phyloP scores from a whole-genome alignment of 1,284 basidiomycete species.

The Abortiporus biennis region DNA sequence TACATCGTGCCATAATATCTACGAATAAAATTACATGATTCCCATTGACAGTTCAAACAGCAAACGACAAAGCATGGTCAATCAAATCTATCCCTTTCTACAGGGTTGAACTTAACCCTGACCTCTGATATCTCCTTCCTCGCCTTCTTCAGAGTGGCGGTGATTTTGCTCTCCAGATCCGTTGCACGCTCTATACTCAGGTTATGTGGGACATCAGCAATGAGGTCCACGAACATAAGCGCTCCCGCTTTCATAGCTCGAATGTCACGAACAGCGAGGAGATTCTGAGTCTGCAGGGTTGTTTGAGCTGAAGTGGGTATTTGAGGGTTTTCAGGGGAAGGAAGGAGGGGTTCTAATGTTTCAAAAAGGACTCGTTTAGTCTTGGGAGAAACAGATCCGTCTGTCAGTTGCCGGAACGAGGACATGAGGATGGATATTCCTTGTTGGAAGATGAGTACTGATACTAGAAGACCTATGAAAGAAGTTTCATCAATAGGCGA shows the following conservation, averaged over 20 bases:
- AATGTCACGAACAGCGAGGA: conserved; percentile 54
- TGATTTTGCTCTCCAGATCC: conserved; percentile 58
- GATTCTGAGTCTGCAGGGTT: conserved; percentile 11
- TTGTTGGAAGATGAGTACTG: conserved; percentile 84
- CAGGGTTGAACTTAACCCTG: conserved; percentile 64
- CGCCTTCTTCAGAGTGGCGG: conserved; percentile 50
- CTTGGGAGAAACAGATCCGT: conserved; percentile 68
- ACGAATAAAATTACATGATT: no score
- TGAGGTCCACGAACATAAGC: conserved; percentile 67
- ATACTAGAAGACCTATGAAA: conserved; percentile 72
- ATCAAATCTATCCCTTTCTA: conserved; percentile 6
- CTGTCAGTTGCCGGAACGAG: conserved; percentile 81
- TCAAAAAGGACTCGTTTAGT: conserved; percentile 30
- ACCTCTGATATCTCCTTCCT: conserved; percentile 79
- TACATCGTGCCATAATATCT: no score
- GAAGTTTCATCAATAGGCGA: conserved; percentile 7
- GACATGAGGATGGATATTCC: conserved; percentile 68
- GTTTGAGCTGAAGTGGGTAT: conserved; percentile 6
- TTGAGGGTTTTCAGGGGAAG: background rate
- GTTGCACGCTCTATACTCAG: conserved; percentile 56
- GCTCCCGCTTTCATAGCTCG: conserved; percentile 79
- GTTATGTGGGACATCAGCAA: conserved; percentile 58
- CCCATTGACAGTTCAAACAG: no score
- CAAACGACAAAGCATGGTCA: no score
- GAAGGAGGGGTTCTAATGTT: conserved; percentile 10